Evolutionary conservation across 176 grass and related monocot species (phyloP), one percentile per base, ranked within the genome.

Genomic region (Musa troglodytarum): DNA sequence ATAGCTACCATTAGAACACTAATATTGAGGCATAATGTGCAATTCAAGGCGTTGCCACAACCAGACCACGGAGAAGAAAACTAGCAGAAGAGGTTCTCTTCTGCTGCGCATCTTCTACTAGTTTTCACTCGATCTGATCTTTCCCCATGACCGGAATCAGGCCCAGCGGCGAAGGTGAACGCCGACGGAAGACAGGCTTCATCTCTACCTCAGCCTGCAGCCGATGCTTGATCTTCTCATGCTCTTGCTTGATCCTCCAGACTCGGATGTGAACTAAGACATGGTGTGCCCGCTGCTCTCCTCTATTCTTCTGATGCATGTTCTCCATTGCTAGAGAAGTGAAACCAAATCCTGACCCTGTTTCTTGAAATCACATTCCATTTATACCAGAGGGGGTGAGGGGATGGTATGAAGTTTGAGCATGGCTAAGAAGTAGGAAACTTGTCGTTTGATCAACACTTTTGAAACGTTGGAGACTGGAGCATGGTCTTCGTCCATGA

Each of bases 181-280:
- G 63, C 23, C 22, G 10, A 1, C 23, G 10, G 9, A 65, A 65
- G 21, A 14, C 10, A 3, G 63, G n/a, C 26, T 11, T 9, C 23
- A 26, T 26, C 63, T 8, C 22, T 10, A 26, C 10, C 22, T 26
- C 13, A 25, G 22, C 22, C 63, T 65, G 63, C 22, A 65, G 23
- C 8, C 1, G 23, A 20, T 65, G 5, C 22, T 28, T 2, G 22
- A 14, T 65, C 21, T 65, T 26, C 63, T 65, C 63, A 5, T 65
- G 22, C 63, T 65, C 63, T 25, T 65, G 63, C 12, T 65, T 65
- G 23, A 65, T 65, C 63, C 26, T 65, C 63, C 63, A 28, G n/a
- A 65, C n/a, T 65, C 28, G 63, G 63, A 65, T 65, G 63, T 65
- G 63, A 65, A 65, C 12, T 15, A 23, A 23, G 10, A 28, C 63